Base-by-base conservation (phyloP, 1,284 basidiomycete species). In the Thelephora terrestris region DNA sequence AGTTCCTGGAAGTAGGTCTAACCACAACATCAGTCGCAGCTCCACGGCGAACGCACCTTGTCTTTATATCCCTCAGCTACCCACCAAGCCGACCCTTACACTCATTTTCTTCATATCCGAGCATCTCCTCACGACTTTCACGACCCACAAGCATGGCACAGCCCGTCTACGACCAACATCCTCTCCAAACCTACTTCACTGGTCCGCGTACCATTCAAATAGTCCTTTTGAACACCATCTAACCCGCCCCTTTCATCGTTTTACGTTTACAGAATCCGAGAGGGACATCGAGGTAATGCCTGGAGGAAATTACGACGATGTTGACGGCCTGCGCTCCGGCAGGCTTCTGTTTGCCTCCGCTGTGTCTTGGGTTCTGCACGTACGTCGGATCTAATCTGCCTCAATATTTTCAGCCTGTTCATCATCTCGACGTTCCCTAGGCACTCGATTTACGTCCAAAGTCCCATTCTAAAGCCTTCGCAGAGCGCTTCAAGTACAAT, bases 401-500 rank as follows among this genome's bases (percentile, higher is more conserved):
- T 24, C 10, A 36, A 42, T 25, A 45, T 36, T 43, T 32, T 43
- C 24, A 61, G 50, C 63, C 61, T 45, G 60, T 57, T 54, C 46
- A 48, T 56, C 23, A 45, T 49, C 9, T 51, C 35, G 9, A 34
- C 55, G 39, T 59, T 52, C 55, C 58, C 62, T 23, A 62, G 70
- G 10, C 71, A 61, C 54, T 68, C 67, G 35, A 56, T 52, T 53
- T 52, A 32, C 29, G 43, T 61, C n/a, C 50, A 58, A 35, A 51
- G 55, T 18, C 57, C 56, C 47, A 53, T 55, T 23, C 39, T 45
- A 61, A 55, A 44, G 58, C 62, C 37, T 85, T 88, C 55, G 75
- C 79, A 14, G 86, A 90, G 63, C 79, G 76, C 43, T 89, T 90
- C 74, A 88, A 88, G 63, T 89, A 89, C 71, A 78, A 77, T 51